Evolutionary conservation across 2,329 filamentous ascomycete genomes (phyloP).

Genomic region (Aspergillus unguis): DNA sequence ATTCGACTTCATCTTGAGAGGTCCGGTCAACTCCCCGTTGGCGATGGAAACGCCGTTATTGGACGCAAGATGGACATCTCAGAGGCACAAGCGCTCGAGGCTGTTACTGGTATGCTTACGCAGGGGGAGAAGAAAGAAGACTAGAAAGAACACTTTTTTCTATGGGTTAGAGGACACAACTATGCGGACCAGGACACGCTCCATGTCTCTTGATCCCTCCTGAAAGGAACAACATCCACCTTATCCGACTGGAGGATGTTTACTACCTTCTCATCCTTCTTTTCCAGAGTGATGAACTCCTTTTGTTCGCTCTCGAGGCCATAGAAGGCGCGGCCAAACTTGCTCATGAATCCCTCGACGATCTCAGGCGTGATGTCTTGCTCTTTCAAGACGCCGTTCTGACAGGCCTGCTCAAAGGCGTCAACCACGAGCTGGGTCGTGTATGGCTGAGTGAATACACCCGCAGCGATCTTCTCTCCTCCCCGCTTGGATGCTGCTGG

Average conservation of each 20-base stretch:
- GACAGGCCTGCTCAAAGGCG: slow-evolving; percentile 55
- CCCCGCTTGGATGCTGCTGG: slow-evolving; percentile 55
- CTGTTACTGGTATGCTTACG: slow-evolving; percentile 36
- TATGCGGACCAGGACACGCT: slow-evolving; percentile 33
- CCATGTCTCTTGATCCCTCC: slow-evolving; percentile 56
- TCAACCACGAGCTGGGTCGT: slow-evolving; percentile 58
- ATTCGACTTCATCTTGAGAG: slow-evolving; percentile 72
- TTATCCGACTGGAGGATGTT: slow-evolving; percentile 54
- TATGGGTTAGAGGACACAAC: neutral
- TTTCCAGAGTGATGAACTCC: slow-evolving; percentile 56
- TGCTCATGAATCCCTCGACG: slow-evolving; percentile 57
- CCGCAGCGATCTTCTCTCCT: slow-evolving; percentile 51
- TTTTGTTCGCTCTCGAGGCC: slow-evolving; percentile 47
- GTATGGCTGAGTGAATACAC: slow-evolving; percentile 62
- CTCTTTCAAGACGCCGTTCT: slow-evolving; percentile 51
- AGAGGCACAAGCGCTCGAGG: slow-evolving; percentile 43
- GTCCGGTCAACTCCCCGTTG: slow-evolving; percentile 36
- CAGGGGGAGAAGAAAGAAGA: slow-evolving; percentile 21
- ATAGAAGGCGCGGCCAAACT: slow-evolving; percentile 59
- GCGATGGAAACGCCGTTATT: slow-evolving; percentile 33
- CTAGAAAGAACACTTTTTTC: slow-evolving; percentile 4
- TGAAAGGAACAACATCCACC: slow-evolving; percentile 64
- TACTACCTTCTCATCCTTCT: slow-evolving; percentile 53
- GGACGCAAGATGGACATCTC: slow-evolving; percentile 39
- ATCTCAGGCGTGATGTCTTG: slow-evolving; percentile 54